Evolutionary conservation across 2,329 filamentous ascomycete species (phyloP).

Genomic region (Triangularia verruculosa): DNA sequence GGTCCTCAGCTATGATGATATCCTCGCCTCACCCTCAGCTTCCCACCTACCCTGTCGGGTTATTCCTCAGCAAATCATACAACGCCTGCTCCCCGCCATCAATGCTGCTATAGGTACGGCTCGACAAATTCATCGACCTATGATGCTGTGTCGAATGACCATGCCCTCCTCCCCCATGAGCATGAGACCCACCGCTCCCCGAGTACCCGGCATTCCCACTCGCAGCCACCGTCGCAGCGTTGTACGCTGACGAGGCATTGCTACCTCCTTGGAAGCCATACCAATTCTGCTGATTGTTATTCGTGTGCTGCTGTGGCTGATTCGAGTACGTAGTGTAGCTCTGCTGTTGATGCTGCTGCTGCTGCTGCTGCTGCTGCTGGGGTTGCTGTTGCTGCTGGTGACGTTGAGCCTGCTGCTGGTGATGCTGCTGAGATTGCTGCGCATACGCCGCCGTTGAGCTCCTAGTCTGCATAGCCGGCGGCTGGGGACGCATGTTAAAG

Average conservation of each 20-base stretch:
- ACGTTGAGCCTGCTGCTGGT: constrained; percentile 23
- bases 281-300: constrained; percentile 36
- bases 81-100: constrained; percentile 27
- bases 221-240: constrained; percentile 14
- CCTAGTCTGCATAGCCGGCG: constrained; percentile 26
- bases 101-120: constrained; percentile 29
- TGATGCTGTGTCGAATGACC: constrained; percentile 20
- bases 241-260: constrained; percentile 25
- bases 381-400: constrained; percentile 17
- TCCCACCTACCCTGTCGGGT: constrained; percentile 13
- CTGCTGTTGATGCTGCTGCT: constrained; percentile 29
- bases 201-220: constrained; percentile 19
- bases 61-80: constrained; percentile 28
- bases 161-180: not conserved
- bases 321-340: constrained; percentile 25
- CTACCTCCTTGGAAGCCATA: constrained; percentile 29
- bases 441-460: constrained; percentile 29
- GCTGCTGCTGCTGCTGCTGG: constrained; percentile 18
- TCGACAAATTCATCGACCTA: constrained; percentile 29
- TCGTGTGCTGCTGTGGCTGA: constrained; percentile 29
- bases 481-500: constrained; percentile 30
- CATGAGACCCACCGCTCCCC: not conserved
- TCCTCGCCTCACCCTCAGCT: not conserved
- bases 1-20: not conserved
- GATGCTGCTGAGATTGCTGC: constrained; percentile 28